Base-by-base conservation (phyloP, 768 basidiomycete species). In the Boletus subcaerulescens region DNA sequence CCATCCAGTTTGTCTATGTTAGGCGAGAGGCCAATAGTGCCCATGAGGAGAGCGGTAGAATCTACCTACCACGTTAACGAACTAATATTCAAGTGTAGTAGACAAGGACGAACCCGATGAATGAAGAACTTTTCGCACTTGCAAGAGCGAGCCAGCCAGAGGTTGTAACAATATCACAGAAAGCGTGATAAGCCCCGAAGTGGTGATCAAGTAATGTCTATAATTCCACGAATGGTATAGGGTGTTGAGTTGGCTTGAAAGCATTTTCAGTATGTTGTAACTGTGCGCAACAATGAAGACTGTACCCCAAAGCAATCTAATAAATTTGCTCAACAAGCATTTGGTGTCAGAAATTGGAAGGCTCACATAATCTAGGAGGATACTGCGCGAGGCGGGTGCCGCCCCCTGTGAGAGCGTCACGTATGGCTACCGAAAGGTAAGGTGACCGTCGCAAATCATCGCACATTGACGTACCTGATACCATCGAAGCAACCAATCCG, bases 321-420 rank as follows among this genome's bases (percentile, higher is more conserved):
- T 24, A 20, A 15, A 3, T 4, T 45, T 48, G 42, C 45, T 64
- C 15, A 62, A 39, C 20, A 29, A 18, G 36, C 11, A 36, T 52
- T 39, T 13, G 2, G 33, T 32, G 7, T 48, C 9, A 24, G 55
- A 15, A 15, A 55, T 31, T 12, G 22, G 22, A 36, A 24, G 46
- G 58, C 82, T 46, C 60, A 86, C 84, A 67, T 89, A 89, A 65
- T 89, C 81, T 24, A 86, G 64, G 17, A 89, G 71, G 17, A 89
- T 65, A 49, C 81, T 81, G 57, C 83, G 80, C 52, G 83, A 74
- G 1, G 86, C 84, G 2, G 72, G 65, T 1, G 79, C 80, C 56
- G 71, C 71, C 2, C 84, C 85, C 58, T 74, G 71, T 17, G 80
- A 75, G 26, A 89, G 68, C 9, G 76, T 68, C 6, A 89, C 72